These are phyloP conservation scores for Umbelopsis vinacea DNA, from an alignment of 192 early-diverging fungal genomes.

Conservation along the genomic window DNA sequence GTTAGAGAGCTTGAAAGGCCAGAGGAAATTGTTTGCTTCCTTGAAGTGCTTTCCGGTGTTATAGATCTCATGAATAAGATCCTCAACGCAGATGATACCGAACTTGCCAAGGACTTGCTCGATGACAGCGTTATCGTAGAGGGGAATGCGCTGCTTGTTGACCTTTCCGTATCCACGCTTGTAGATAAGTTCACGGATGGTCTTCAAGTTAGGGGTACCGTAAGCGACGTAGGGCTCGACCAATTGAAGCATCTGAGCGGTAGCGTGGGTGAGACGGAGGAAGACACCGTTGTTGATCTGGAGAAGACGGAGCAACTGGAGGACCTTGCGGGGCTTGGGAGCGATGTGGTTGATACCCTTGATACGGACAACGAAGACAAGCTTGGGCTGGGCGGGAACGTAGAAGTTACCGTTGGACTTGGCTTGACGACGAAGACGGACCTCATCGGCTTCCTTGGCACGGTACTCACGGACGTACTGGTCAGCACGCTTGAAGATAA, in stretches of 20 bases:
- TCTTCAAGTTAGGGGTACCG: constrained; percentile 97
- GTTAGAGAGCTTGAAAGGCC: constrained; percentile 99
- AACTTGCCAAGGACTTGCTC: constrained; percentile 90
- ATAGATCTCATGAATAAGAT: constrained; percentile 98
- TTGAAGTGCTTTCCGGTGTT: constrained; percentile 96
- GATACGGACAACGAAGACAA: constrained; percentile 98
- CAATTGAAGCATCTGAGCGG: constrained; percentile 96
- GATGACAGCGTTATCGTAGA: constrained; percentile 95
- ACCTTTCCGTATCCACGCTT: constrained; percentile 99
- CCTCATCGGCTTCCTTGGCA: constrained; percentile 83
- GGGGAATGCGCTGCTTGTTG: constrained; percentile 95
- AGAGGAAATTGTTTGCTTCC: constrained; percentile 97
- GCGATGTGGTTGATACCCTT: constrained; percentile 99
- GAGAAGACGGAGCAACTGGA: constrained; percentile 97
- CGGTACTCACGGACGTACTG: constrained; percentile 98
- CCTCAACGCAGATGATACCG: constrained; percentile 98
- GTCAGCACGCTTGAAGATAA: constrained; percentile 99
- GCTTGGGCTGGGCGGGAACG: constrained; percentile 94
- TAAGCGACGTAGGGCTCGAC: constrained; percentile 95
- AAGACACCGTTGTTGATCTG: constrained; percentile 99
- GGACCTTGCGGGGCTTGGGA: constrained; percentile 99
- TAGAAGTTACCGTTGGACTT: constrained; percentile 90
- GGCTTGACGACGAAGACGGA: constrained; percentile 93
- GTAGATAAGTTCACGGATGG: constrained; percentile 99
- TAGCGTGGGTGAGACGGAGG: constrained; percentile 94